Conservation (phyloP, 2,329 filamentous ascomycete genomes). For the Pyrenophora graminea region DNA sequence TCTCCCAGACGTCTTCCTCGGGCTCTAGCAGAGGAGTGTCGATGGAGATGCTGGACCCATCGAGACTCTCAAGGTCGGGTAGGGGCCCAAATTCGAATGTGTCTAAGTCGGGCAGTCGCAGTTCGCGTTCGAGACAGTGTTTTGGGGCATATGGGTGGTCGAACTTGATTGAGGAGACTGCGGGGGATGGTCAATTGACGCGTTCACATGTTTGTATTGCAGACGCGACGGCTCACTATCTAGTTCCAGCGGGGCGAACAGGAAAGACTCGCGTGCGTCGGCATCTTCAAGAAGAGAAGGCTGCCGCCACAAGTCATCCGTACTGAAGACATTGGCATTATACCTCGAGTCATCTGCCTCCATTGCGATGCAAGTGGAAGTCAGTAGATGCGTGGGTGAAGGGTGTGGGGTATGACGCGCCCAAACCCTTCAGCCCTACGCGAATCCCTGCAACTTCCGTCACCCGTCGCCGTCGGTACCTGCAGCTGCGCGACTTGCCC, state of each 20-base stretch:
- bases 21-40: conserved; percentile 30
- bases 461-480: background rate
- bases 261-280: conserved; percentile 28
- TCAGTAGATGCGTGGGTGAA: conserved; percentile 3
- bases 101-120: conserved; percentile 47
- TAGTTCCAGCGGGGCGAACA: conserved; percentile 43
- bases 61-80: conserved; percentile 39
- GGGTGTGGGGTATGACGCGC: conserved; percentile 39
- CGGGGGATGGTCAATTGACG: conserved; percentile 21
- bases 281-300: conserved; percentile 52
- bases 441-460: conserved; percentile 22
- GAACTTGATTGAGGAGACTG: conserved; percentile 44
- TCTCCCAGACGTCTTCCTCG: conserved; percentile 49
- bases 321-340: conserved; percentile 66
- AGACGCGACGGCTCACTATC: conserved; percentile 43
- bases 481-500: conserved; percentile 6
- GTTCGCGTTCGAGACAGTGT: conserved; percentile 37
- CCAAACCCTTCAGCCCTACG: conserved; percentile 35
- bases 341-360: conserved; percentile 51
- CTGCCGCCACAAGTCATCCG: conserved; percentile 63
- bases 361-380: conserved; percentile 17
- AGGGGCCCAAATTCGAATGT: conserved; percentile 48
- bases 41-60: conserved; percentile 37
- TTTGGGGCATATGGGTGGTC: conserved; percentile 49
- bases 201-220: conserved; percentile 13